A percentile compares a stretch with the other conserved stretches of the same genome.
phyloP scores from a whole-genome alignment of 805 yeast species.

The Pichia ethanolica region DNA sequence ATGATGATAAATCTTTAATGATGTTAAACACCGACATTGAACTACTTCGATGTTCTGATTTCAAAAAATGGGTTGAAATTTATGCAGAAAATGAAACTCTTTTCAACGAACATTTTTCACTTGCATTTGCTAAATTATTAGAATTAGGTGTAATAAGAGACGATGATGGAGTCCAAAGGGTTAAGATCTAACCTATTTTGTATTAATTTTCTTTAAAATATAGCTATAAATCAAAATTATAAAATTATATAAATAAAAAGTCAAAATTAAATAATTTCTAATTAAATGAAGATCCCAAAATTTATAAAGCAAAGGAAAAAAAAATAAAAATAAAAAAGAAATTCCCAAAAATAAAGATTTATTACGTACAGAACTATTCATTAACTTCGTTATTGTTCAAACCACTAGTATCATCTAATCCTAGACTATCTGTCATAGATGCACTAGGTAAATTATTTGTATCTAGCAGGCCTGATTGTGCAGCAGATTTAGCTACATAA shows the following conservation, averaged over 20 bases:
- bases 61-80: slow-evolving; percentile 50
- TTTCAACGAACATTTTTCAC: slow-evolving; percentile 58
- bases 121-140: slow-evolving; percentile 57
- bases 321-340: not conserved
- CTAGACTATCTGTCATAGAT: slow-evolving; percentile 34
- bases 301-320: not conserved
- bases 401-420: slow-evolving; percentile 44
- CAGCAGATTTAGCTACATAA: slow-evolving; percentile 38
- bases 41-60: slow-evolving; percentile 47
- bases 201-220: not conserved
- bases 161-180: slow-evolving; percentile 26
- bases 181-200: slow-evolving; percentile 15
- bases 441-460: slow-evolving; percentile 53
- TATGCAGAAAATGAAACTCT: slow-evolving; percentile 60
- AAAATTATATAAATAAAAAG: not conserved
- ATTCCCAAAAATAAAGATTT: not conserved
- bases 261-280: not conserved
- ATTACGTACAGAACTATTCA: not conserved
- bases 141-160: slow-evolving; percentile 37
- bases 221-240: not conserved
- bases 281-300: not conserved
- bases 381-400: slow-evolving; percentile 11
- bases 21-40: slow-evolving; percentile 83
- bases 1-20: slow-evolving; percentile 45
- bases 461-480: slow-evolving; percentile 41